These are phyloP conservation scores for Cryptococcus neoformans DNA, from an alignment of 1,284 basidiomycete genomes.

Conservation along the genomic window DNA sequence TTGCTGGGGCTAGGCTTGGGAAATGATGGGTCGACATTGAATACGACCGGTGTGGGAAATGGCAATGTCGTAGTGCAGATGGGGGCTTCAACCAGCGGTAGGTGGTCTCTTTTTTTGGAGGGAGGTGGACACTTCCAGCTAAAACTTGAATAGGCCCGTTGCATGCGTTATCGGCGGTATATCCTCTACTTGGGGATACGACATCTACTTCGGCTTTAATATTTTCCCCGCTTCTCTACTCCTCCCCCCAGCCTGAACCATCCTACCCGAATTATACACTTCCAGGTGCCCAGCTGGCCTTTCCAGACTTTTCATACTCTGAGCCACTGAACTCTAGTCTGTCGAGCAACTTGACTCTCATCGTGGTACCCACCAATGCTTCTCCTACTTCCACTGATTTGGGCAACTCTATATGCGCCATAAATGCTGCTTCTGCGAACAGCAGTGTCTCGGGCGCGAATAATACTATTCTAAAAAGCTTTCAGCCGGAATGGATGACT, in stretches of 20 bases:
- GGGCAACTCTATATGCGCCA: slow-evolving; percentile 50
- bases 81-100: slow-evolving; percentile 18
- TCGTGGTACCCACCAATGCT: slow-evolving; percentile 52
- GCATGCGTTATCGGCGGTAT: slow-evolving; percentile 51
- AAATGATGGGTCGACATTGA: slow-evolving; percentile 41
- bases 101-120: slow-evolving; percentile 3
- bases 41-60: slow-evolving; percentile 29
- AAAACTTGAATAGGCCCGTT: slow-evolving; percentile 49
- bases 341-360: slow-evolving; percentile 45
- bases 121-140: background rate
- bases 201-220: slow-evolving; percentile 70
- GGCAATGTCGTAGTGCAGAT: slow-evolving; percentile 25
- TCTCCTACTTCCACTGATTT: slow-evolving; percentile 49
- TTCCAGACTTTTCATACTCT: slow-evolving; percentile 50
- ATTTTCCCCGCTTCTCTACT: slow-evolving; percentile 63
- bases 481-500: slow-evolving; percentile 23
- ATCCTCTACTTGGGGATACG: slow-evolving; percentile 70
- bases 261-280: slow-evolving; percentile 78
- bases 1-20: slow-evolving; percentile 52
- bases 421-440: slow-evolving; percentile 18
- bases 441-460: slow-evolving; percentile 13
- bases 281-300: slow-evolving; percentile 57
- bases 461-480: slow-evolving; percentile 15
- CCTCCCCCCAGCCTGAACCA: slow-evolving; percentile 49
- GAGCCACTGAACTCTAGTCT: slow-evolving; percentile 57